These are phyloP conservation scores for Phyllosticta citriasiana DNA, from an alignment of 2,329 filamentous ascomycete genomes.

Conservation along the genomic window DNA sequence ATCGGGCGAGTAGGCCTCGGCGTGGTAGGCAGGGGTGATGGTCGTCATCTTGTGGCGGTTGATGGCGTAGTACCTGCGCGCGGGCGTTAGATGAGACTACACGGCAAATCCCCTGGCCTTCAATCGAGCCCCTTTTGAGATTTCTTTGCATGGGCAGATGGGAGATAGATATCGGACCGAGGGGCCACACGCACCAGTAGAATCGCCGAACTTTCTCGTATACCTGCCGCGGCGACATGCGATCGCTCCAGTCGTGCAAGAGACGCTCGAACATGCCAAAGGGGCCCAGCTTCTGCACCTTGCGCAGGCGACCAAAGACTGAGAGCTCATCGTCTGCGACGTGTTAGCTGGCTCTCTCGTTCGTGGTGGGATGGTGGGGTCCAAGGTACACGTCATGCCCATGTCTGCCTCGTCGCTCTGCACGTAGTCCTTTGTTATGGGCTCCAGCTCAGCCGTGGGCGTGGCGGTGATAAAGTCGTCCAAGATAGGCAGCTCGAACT, in stretches of 20 bases:
- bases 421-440: slow-evolving; percentile 53
- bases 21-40: slow-evolving; percentile 48
- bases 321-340: slow-evolving; percentile 39
- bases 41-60: slow-evolving; percentile 58
- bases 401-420: slow-evolving; percentile 49
- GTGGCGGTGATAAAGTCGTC: slow-evolving; percentile 49
- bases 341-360: not conserved
- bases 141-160: not conserved
- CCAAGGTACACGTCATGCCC: slow-evolving; percentile 25
- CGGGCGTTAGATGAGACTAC: not conserved
- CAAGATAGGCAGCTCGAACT: slow-evolving; percentile 55
- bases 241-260: slow-evolving; percentile 40
- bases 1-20: slow-evolving; percentile 43
- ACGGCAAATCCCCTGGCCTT: not conserved
- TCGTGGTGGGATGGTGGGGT: not conserved
- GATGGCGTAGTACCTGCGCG: slow-evolving; percentile 47
- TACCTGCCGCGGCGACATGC: slow-evolving; percentile 32
- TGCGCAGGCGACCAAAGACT: slow-evolving; percentile 44
- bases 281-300: slow-evolving; percentile 43
- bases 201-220: slow-evolving; percentile 39
- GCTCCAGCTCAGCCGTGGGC: slow-evolving; percentile 45
- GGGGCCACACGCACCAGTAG: slow-evolving; percentile 15
- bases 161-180: not conserved
- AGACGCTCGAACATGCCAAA: slow-evolving; percentile 46
- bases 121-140: not conserved